Conservation (phyloP, 129 eudicot species). For the Escallonia herrerae region DNA sequence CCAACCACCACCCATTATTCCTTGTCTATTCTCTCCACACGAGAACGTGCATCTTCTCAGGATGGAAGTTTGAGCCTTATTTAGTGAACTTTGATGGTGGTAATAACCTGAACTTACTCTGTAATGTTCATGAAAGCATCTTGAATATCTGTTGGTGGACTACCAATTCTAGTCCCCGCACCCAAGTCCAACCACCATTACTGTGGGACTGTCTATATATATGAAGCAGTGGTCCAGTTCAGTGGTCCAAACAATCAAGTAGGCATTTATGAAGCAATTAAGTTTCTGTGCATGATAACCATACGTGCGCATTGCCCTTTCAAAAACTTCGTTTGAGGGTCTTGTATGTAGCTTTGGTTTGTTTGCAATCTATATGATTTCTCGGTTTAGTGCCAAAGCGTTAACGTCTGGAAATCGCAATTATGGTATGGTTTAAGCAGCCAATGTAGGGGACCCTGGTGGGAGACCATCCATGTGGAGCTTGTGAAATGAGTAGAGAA, state of each 20-base stretch:
- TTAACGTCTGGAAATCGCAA: too few relatives aligned
- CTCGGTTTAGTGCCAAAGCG: too few relatives aligned
- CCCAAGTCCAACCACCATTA: neutral
- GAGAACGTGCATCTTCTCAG: too few relatives aligned
- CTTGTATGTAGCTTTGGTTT: too few relatives aligned
- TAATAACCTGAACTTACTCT: too few relatives aligned
- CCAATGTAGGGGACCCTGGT: conserved; percentile 3
- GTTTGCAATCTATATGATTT: too few relatives aligned
- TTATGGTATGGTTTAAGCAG: neutral
- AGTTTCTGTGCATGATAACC: neutral
- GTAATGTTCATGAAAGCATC: neutral
- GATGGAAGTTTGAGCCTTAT: too few relatives aligned
- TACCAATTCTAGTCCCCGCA: neutral
- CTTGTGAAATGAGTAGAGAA: neutral
- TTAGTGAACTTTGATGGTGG: too few relatives aligned
- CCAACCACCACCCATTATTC: too few relatives aligned
- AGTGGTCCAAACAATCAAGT: neutral
- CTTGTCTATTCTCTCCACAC: too few relatives aligned
- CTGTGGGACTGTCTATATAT: neutral
- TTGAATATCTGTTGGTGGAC: neutral
- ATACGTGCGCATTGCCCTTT: conserved; percentile 1
- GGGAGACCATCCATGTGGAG: conserved; percentile 27
- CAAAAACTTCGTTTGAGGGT: too few relatives aligned
- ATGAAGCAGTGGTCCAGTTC: conserved; percentile 4
- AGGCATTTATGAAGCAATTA: neutral